Base-by-base conservation (phyloP, 805 yeast species). In the Candida broadrunensis region DNA sequence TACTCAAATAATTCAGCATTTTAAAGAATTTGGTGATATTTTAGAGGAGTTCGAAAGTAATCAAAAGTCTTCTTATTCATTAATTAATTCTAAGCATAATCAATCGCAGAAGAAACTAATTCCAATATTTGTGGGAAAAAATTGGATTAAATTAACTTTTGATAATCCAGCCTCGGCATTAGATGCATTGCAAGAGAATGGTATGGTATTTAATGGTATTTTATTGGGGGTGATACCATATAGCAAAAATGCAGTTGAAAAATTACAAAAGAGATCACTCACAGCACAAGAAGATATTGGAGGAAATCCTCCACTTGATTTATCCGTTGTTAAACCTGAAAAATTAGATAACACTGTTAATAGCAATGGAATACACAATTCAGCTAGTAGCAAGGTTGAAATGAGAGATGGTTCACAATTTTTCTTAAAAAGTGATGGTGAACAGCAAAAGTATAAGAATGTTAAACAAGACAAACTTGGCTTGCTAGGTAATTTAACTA, bases 131-230 rank as follows among this genome's bases (percentile, higher is more conserved):
- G 76, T 90, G 11, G 98, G 98, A 1, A 77, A 80, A 35, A 81
- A 87, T 30, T 91, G 98, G 98, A 81, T 90, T n/a, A 86, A 89
- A 56, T 58, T 91, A 39, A 90, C 97, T 3, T 93, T 80, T 60
- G 84, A 81, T 42, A 83, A 81, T 43, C 77, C 85, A 6, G 68
- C 83, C 1, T 75, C 90, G 8, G 97, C 96, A 2, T 60, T 79
- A 14, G 80, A 95, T 41, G 97, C 99, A 0, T 65, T 90, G 33
- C 81, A 85, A 48, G 96, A 89, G 55, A 86, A 88, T 56, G 95
- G 96, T 3, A 60, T 72, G 11, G 74, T 81, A 5, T 77, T 83
- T 52, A 85, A 83, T 39, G 91, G 87, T 41, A 67, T 60, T 52
- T 76, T 59, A 60, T 82, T 57, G 80, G 95, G 55, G 61, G 95